Base-by-base conservation (phyloP, 139 green algal genomes). In the Chlamydomonas sp. region DNA sequence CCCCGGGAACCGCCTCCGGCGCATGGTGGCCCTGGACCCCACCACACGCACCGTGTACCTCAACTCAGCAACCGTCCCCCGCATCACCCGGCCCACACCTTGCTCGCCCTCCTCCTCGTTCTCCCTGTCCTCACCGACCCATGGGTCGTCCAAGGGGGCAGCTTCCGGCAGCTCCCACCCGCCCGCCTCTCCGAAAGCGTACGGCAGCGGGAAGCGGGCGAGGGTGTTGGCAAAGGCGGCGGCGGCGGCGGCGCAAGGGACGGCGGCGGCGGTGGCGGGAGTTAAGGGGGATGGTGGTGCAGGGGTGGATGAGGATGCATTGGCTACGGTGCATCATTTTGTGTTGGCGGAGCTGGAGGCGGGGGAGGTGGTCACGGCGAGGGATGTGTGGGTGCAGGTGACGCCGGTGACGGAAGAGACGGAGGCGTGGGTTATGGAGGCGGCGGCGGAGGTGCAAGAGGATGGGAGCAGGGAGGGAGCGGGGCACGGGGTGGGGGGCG, bases 61-160 rank as follows among this genome's bases (percentile, higher is more conserved):
- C 1, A 97, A 97, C 72, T 86, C 91, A 31, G 95, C 95, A 12
- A 94, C 94, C 57, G 95, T 97, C 74, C 95, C 95, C 15, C 84
- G 95, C 20, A 87, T 94, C n/a, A 72, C 0, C 1, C 2, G 2
- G 16, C 79, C 79, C 61, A 6, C 84, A n/a, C 69, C 20, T 5
- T 5, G 59, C 60, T 7, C 59, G 15, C 4, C 59, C 60, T 3
- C 77, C 8, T 7, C 75, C 18, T 16, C 75, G 8, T 3, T 14
- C 10, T 31, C 20, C 66, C 3, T 63, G 63, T n/a, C 71, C 8
- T 60, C 60, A 6, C 4, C 71, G 59, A 3, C 60, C 16, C 79
- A 68, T 12, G 7, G 79, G 63, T 10, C 20, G 49, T 5, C 63
- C 7, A 72, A 72, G 7, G 18, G 14, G 20, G 57, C 57, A 31